Evolutionary conservation across 371 early-diverging fungal species (phyloP).

Genomic region (Mucor indicus): DNA sequence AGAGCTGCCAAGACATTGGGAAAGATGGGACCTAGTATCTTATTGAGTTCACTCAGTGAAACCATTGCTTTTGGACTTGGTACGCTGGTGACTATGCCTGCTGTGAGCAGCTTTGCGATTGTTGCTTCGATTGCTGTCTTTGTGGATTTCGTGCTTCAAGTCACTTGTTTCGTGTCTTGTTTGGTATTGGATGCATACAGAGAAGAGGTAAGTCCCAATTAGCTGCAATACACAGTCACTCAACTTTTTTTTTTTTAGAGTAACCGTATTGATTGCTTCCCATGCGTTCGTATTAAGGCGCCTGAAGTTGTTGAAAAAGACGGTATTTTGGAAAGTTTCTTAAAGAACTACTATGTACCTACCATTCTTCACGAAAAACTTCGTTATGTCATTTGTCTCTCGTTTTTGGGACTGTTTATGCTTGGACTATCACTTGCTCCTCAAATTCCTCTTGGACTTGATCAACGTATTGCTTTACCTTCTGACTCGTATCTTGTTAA

Average conservation of each 20-base stretch:
- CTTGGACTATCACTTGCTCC: conserved; percentile 49
- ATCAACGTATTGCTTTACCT: conserved; percentile 72
- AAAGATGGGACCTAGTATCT: conserved; percentile 71
- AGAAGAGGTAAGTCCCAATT: conserved; percentile 44
- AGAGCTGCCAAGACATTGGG: conserved; percentile 59
- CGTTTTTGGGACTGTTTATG: conserved; percentile 58
- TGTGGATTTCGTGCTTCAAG: conserved; percentile 71
- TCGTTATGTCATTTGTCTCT: conserved; percentile 45
- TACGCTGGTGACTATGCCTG: conserved; percentile 73
- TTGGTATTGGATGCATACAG: conserved; percentile 66
- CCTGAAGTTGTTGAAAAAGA: conserved; percentile 54
- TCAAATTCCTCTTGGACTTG: conserved; percentile 58
- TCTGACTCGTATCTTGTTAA: conserved; percentile 68
- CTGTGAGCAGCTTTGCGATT: conserved; percentile 73
- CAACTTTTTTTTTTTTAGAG: too few relatives aligned
- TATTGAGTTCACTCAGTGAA: conserved; percentile 66
- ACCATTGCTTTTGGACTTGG: conserved; percentile 75
- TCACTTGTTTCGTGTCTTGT: conserved; percentile 69
- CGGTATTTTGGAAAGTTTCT: conserved; percentile 47
- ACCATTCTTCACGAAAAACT: conserved; percentile 46
- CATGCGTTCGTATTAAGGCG: conserved; percentile 57
- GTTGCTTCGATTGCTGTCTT: conserved; percentile 74
- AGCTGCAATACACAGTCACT: too few relatives aligned
- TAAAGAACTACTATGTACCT: conserved; percentile 59
- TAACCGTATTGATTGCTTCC: conserved; percentile 64